Conservation (phyloP, 2,329 filamentous ascomycete species). For the Neofusicoccum umdonicola region DNA sequence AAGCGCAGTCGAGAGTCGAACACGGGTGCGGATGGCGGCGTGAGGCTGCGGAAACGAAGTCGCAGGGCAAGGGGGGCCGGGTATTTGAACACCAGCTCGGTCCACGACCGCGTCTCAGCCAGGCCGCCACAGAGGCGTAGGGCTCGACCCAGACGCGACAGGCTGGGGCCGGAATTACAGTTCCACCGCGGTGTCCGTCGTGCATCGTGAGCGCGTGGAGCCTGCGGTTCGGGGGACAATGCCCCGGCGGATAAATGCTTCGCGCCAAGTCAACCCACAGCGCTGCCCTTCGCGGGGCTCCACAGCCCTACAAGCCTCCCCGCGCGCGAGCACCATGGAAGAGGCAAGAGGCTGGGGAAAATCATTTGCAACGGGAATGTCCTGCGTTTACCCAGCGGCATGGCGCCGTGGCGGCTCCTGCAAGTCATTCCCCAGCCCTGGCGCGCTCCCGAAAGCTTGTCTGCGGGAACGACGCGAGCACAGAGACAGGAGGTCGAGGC, state of each 20-base stretch:
- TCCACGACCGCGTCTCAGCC: too few relatives aligned
- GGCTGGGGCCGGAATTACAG: too few relatives aligned
- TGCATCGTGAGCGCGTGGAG: too few relatives aligned
- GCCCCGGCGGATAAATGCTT: conserved; percentile 8
- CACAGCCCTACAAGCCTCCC: conserved; percentile 6
- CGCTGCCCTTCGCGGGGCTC: neutral
- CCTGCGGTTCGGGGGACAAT: neutral
- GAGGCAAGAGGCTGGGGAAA: neutral
- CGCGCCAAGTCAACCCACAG: conserved; percentile 5
- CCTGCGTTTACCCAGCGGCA: neutral
- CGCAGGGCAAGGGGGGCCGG: too few relatives aligned
- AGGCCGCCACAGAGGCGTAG: too few relatives aligned
- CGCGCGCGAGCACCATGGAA: neutral
- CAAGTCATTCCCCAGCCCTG: neutral
- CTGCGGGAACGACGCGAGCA: neutral
- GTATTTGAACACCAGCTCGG: too few relatives aligned
- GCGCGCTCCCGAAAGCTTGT: conserved; percentile 10
- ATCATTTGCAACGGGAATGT: neutral
- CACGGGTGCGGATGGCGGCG: too few relatives aligned
- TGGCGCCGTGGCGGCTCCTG: conserved; percentile 5
- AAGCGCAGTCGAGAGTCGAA: too few relatives aligned
- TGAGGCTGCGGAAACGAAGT: too few relatives aligned
- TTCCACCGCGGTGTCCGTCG: too few relatives aligned
- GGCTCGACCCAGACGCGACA: too few relatives aligned
- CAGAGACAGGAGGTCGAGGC: neutral